Conservation (phyloP, 1,284 basidiomycete species). For the Sporisorium sorghi region DNA sequence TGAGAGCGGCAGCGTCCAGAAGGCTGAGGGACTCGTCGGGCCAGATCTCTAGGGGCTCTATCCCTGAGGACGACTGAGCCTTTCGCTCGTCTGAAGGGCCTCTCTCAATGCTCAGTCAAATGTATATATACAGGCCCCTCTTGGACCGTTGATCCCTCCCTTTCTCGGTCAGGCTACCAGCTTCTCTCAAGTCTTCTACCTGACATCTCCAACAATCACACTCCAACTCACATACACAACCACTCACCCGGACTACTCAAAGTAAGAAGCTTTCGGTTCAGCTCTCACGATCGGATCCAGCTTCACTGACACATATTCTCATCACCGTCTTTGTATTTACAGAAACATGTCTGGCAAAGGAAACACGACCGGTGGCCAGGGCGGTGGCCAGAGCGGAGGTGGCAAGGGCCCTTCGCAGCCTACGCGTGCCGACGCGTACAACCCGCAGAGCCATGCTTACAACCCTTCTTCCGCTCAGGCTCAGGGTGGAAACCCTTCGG, state of each 20-base stretch:
- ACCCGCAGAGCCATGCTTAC: slow-evolving; percentile 6
- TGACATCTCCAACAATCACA: not conserved
- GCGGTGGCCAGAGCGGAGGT: not conserved
- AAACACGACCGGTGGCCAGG: not conserved
- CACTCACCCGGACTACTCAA: not conserved
- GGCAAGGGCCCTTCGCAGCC: slow-evolving; percentile 9
- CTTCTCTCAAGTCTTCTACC: not conserved
- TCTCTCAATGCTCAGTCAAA: not conserved
- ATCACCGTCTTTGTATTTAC: not conserved
- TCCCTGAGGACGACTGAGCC: not conserved
- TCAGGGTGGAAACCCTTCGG: not conserved
- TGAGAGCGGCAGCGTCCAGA: not conserved
- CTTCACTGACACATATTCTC: not conserved
- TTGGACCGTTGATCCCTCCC: not conserved
- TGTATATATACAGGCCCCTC: not conserved
- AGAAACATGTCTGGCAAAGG: slow-evolving; percentile 1
- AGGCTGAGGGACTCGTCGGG: not conserved
- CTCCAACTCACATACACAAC: not conserved
- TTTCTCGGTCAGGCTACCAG: not conserved
- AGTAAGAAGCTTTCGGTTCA: not conserved
- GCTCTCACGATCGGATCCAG: not conserved
- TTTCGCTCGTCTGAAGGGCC: not conserved
- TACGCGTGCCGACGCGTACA: not conserved
- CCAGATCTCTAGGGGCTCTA: not conserved
- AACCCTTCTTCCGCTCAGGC: not conserved